Evolutionary conservation across 805 yeast genomes (phyloP), one percentile per base, ranked within the genome.

Genomic region (Nakazawaea ambrosiae): DNA sequence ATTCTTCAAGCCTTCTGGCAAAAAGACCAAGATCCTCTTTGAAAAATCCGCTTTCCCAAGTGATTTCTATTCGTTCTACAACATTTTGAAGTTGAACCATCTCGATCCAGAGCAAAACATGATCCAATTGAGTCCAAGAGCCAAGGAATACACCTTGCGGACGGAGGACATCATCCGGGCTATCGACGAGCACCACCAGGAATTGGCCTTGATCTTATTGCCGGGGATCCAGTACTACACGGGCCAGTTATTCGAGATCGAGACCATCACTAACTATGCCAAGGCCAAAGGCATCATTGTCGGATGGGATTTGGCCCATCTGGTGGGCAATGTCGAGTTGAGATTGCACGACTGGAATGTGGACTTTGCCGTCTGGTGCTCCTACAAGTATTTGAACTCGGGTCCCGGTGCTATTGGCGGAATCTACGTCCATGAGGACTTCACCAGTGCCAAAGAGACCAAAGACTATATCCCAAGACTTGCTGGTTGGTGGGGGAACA

Each of bases 401-500:
- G 97, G 97, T 0, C 96, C 97, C 0, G 97, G 97, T 32, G 90
- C 79, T 4, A 84, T 88, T 46, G 95, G 88, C 5, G 96, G 96
- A 1, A 68, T 86, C 17, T 89, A 75, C 50, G 80, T 89, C 27
- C 78, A 89, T 54, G 81, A 76, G 45, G 68, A 58, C 43, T 61
- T 31, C 29, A 61, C 69, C 15, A 46, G 50, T 28, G 39, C 51
- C 33, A 55, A 60, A 33, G 33, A 50, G 19, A 45, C 63, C 11
- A 52, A 54, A 20, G 47, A 51, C 16, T 67, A 63, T 48, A 48
- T 66, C 27, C 84, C 95, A 1, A 65, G 97, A 43, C 63, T 86
- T 35, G 95, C 96, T 0, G 97, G 97, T 1, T 89, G 97, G 97
- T 89, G 97, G 96, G 97, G 96, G 1, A 89, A 87, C 52, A 77